These are phyloP conservation scores for Monosporozyma aerobia DNA, from an alignment of 805 yeast genomes.

Conservation along the genomic window DNA sequence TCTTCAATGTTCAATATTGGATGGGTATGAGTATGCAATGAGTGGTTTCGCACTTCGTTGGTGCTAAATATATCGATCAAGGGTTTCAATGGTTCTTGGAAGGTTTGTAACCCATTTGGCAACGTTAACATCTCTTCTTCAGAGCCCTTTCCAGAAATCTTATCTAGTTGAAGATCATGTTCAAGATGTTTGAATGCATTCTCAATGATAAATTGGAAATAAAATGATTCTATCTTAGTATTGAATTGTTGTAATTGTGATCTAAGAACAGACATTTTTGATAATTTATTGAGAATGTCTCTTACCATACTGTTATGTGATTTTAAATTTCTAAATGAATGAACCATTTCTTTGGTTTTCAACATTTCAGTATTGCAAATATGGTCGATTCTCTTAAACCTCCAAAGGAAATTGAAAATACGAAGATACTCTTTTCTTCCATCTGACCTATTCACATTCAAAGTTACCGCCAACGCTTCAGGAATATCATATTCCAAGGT, in stretches of 20 bases:
- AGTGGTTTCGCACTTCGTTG: not conserved
- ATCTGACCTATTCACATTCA: slow-evolving; percentile 40
- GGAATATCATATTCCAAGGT: slow-evolving; percentile 65
- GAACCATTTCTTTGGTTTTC: slow-evolving; percentile 27
- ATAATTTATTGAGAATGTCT: slow-evolving; percentile 23
- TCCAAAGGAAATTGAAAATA: slow-evolving; percentile 81
- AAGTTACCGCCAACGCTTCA: slow-evolving; percentile 44
- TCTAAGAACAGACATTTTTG: slow-evolving; percentile 25
- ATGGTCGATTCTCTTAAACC: slow-evolving; percentile 53
- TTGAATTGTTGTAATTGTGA: slow-evolving; percentile 30
- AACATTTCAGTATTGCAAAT: slow-evolving; percentile 44
- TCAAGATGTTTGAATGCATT: slow-evolving; percentile 25
- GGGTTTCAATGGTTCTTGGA: slow-evolving; percentile 28
- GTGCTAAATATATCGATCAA: slow-evolving; percentile 11
- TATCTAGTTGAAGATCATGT: slow-evolving; percentile 29
- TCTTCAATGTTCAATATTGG: slow-evolving; percentile 38
- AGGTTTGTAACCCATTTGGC: slow-evolving; percentile 20
- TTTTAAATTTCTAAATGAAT: slow-evolving; percentile 20
- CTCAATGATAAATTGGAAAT: slow-evolving; percentile 28
- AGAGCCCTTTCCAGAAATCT: slow-evolving; percentile 27
- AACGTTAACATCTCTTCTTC: slow-evolving; percentile 6
- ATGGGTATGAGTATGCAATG: not conserved
- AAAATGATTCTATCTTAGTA: slow-evolving; percentile 26
- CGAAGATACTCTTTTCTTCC: slow-evolving; percentile 56
- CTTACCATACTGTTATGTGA: slow-evolving; percentile 19